Percentiles rank a stretch among this genome's conserved stretches.
phyloP scores from a whole-genome alignment of 164 flowering plant species.

The Vitis labrusca region DNA sequence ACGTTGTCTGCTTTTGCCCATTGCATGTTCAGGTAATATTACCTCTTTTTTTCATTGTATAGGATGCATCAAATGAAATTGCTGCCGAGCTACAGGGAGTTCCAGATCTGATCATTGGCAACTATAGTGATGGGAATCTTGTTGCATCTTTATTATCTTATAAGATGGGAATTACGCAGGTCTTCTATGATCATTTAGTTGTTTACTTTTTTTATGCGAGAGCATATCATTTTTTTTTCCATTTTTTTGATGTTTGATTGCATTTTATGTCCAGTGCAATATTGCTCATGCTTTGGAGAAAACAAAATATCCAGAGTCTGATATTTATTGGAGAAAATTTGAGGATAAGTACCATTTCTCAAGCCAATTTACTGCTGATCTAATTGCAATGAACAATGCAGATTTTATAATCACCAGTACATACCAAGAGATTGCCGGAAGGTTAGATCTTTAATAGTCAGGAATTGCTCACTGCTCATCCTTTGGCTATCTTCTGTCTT shows the following conservation, averaged over 20 bases:
- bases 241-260: conserved; percentile 3
- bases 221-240: not conserved
- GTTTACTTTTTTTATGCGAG: not conserved
- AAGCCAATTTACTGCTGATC: conserved; percentile 95
- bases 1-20: not conserved
- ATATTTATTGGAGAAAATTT: conserved; percentile 85
- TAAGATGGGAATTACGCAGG: conserved; percentile 94
- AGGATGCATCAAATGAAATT: conserved; percentile 87
- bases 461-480: not conserved
- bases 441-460: conserved; percentile 34
- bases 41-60: conserved; percentile 9
- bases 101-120: conserved; percentile 95
- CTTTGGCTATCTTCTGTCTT: not conserved
- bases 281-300: conserved; percentile 98
- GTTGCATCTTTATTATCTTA: conserved; percentile 84
- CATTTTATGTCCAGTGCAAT: conserved; percentile 54
- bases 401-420: conserved; percentile 99
- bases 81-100: conserved; percentile 77
- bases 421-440: conserved; percentile 97
- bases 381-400: conserved; percentile 90
- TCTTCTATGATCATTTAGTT: conserved; percentile 17
- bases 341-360: conserved; percentile 97
- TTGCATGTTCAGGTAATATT: not conserved
- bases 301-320: conserved; percentile 96
- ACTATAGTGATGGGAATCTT: conserved; percentile 98